Evolutionary conservation across 805 yeast species (phyloP), one percentile per base, ranked within the genome.

Genomic region (Saccharomycopsis microspora): DNA sequence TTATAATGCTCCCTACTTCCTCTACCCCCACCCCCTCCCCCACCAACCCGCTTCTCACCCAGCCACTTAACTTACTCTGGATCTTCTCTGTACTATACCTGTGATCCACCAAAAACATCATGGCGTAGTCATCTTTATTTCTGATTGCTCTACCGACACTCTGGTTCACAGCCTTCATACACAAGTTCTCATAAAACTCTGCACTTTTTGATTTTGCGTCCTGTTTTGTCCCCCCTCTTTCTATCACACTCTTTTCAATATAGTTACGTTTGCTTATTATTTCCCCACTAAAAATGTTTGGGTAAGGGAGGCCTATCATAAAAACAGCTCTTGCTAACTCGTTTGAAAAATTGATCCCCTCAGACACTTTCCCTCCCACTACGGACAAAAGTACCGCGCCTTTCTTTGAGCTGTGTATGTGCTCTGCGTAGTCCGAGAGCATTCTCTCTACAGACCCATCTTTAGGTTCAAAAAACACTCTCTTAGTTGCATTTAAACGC

Each of bases 151-250:
- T 72, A 0, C 97, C 97, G 8, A 90, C 81, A 64, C 95, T 80
- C 62, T 89, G 97, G 59, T 89, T 89, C 0, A 89, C 87, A 0
- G 95, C 84, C 45, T 88, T 76, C 93, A 90, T 83, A 58, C 96
- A 88, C 5, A 86, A 67, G 56, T 85, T 86, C 55, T 88, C 95
- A 57, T 85, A 82, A 56, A 77, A 86, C 33, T 72, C 74, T 31
- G 68, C 65, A 1, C 81, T 67, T 3, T 71, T 74, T 5, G 57
- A 63, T 34, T 59, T 59, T 0, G 89, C 85, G 30, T 68, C 68
- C 29, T 58, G 54, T 7, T 48, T 54, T 1, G 78, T 60, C 0
- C 73, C 74, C 0, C 87, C 86, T 3, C 60, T 60, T 27, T 59
- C 63, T 1, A 71, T n/a, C 0, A 78, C 70, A 38, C 65, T 66